A percentile compares a stretch with the other conserved stretches of the same genome.
Conservation (phyloP, 805 yeast genomes). For the Alloascoidea africana region DNA sequence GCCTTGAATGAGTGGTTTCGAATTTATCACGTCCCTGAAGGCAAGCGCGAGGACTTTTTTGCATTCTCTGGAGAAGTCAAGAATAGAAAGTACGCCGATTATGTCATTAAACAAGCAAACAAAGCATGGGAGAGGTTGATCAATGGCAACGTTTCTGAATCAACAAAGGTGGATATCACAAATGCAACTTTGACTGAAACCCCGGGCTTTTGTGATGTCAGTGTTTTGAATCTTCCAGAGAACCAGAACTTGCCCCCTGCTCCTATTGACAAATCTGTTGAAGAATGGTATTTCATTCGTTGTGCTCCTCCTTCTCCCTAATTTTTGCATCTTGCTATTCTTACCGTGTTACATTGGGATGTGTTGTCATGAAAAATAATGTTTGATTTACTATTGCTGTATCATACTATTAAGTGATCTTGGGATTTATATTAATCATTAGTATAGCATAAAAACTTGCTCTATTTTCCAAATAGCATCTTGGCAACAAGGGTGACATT, state of each 20-base stretch:
- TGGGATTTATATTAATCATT: too few relatives aligned
- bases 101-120: slow-evolving; percentile 66
- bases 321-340: too few relatives aligned
- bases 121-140: slow-evolving; percentile 75
- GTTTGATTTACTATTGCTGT: too few relatives aligned
- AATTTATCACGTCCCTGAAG: slow-evolving; percentile 95
- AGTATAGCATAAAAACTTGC: too few relatives aligned
- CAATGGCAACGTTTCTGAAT: slow-evolving; percentile 40
- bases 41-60: slow-evolving; percentile 91
- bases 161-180: slow-evolving; percentile 56
- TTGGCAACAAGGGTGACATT: slow-evolving; percentile 21
- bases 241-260: slow-evolving; percentile 69
- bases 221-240: slow-evolving; percentile 40
- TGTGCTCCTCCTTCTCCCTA: slow-evolving; percentile 19
- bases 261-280: slow-evolving; percentile 90
- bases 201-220: slow-evolving; percentile 32
- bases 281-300: slow-evolving; percentile 95
- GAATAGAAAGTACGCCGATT: slow-evolving; percentile 74
- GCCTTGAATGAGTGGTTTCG: slow-evolving; percentile 97
- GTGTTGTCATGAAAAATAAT: too few relatives aligned
- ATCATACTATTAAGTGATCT: too few relatives aligned
- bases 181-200: slow-evolving; percentile 57
- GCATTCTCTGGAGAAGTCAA: slow-evolving; percentile 94
- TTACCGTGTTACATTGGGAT: too few relatives aligned
- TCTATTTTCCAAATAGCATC: slow-evolving; percentile 13